These are phyloP conservation scores for Ascoidea asiatica DNA, from an alignment of 805 yeast genomes.

Conservation along the genomic window DNA sequence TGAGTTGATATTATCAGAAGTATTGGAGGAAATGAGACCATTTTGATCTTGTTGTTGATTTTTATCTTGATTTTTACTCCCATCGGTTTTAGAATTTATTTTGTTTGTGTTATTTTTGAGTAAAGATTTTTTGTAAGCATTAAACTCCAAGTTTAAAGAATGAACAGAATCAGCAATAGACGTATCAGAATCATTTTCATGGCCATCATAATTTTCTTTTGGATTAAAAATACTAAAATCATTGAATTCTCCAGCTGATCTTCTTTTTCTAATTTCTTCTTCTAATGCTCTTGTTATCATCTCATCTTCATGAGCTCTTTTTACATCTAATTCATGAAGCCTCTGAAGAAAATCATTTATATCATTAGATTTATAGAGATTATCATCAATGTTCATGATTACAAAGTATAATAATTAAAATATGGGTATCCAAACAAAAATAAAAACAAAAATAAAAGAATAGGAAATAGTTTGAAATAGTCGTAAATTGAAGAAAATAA, in stretches of 20 bases:
- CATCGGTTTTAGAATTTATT: not conserved
- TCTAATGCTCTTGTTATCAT: not conserved
- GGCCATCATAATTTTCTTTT: not conserved
- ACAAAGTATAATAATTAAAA: too few relatives aligned
- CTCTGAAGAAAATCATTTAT: not conserved
- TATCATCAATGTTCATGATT: too few relatives aligned
- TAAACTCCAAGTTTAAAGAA: not conserved
- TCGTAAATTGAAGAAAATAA: not conserved
- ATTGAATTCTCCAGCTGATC: not conserved
- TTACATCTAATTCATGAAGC: not conserved
- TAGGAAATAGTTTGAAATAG: not conserved
- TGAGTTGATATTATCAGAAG: not conserved
- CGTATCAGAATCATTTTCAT: not conserved
- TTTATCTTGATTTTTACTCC: not conserved
- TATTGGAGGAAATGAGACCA: not conserved
- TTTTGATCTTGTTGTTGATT: too few relatives aligned
- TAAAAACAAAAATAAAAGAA: too few relatives aligned
- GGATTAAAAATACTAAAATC: too few relatives aligned
- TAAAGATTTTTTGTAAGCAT: not conserved
- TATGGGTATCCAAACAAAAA: too few relatives aligned
- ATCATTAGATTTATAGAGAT: too few relatives aligned
- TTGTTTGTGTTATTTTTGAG: not conserved
- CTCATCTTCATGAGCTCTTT: not conserved
- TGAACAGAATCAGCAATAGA: not conserved
- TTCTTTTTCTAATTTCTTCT: not conserved